A percentile compares a stretch with the other conserved stretches of the same genome.
phyloP scores from a whole-genome alignment of 2,329 filamentous ascomycete genomes.

The Aureobasidium leucospermi region DNA sequence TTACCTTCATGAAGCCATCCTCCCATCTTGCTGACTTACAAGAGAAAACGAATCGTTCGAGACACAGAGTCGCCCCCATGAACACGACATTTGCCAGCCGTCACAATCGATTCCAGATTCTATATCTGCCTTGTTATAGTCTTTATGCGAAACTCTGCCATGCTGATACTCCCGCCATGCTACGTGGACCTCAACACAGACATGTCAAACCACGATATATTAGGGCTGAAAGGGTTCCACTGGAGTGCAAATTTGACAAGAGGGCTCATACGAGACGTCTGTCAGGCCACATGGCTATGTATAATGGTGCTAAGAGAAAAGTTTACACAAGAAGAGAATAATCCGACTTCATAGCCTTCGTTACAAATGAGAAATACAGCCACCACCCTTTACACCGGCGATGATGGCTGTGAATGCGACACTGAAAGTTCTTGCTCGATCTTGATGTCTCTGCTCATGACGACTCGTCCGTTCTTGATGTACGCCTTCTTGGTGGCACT shows the following conservation, averaged over 20 bases:
- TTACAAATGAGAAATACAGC: not conserved
- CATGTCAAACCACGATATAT: too few species aligned
- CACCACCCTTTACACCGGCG: conserved; percentile 6
- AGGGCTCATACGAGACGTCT: not conserved
- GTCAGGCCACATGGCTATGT: not conserved
- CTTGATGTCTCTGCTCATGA: conserved; percentile 1
- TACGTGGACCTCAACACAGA: too few species aligned
- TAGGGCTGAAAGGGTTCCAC: not conserved
- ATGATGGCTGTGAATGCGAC: conserved; percentile 23
- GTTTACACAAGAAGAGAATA: not conserved
- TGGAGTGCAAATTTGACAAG: too few species aligned
- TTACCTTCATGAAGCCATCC: not conserved
- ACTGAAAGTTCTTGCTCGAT: not conserved
- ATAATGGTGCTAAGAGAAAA: not conserved
- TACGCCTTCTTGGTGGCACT: not conserved
- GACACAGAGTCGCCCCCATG: too few species aligned
- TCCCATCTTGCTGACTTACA: not conserved
- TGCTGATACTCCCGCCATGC: too few species aligned
- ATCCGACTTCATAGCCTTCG: conserved; percentile 6
- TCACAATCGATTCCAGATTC: too few species aligned
- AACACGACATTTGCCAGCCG: too few species aligned
- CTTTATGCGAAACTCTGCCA: too few species aligned
- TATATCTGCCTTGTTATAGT: too few species aligned
- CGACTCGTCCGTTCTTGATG: not conserved
- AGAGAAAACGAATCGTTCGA: too few species aligned